Base-by-base conservation (phyloP, 2,329 filamentous ascomycete genomes). In the Hawksworthiomyces lignivorus region DNA sequence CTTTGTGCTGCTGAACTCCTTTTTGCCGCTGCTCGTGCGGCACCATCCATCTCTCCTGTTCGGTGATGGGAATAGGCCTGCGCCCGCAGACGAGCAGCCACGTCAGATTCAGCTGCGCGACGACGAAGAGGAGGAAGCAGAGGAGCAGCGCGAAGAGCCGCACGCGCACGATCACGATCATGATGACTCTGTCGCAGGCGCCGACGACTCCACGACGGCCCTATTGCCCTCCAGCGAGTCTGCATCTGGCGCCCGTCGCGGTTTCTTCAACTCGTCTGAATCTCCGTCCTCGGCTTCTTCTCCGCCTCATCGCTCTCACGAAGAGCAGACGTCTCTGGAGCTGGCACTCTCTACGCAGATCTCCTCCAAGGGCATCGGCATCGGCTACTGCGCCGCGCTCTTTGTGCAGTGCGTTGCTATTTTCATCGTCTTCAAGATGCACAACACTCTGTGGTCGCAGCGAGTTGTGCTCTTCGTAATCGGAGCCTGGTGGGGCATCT, bases 1-100 rank as follows among this genome's bases (percentile, higher is more conserved):
- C 0, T 97, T 95, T 60, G 92, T 98, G 3, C 73, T 98, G 11
- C 68, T 98, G 34, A 98, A 98, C 64, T 95, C 89, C 1, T 98
- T 96, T 55, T 68, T 98, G 32, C 92, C 92, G 0, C 69, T 98
- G 8, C 73, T 98, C 9, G 92, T 97, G 44, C 78, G 90, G 35
- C 80, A 94, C 57, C 88, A 97, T 60, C 82, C 85, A 1, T 66
- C 67, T 14, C 46, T 70, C 3, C 15, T 45, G 9, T 36, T 37
- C 20, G 30, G 36, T 8, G 17, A 18, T 3, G 52, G 54, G 10
- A 17, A 14, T 2, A 36, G 31, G 7, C 32, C 24, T 7, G 19
- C 9, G 5, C n/a, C 26, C 17, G 11, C 15, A 5, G 37, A 39
- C 4, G 36, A 37, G 41, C 41, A 32, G 34, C 41, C 37, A n/a